These are phyloP conservation scores for Abortiporus biennis DNA, from an alignment of 1,284 basidiomycete species.

Conservation along the genomic window DNA sequence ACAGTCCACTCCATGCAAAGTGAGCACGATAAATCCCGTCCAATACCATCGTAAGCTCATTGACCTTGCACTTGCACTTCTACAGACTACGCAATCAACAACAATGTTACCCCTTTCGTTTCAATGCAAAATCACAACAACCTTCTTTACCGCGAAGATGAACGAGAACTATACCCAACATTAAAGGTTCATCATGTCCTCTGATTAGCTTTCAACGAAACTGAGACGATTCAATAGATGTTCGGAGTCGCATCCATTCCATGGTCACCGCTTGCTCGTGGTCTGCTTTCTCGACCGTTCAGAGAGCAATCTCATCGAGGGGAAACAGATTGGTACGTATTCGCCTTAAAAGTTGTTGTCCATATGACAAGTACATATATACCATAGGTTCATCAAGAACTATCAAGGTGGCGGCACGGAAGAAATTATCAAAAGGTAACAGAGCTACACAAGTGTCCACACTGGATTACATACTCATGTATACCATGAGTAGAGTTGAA, in stretches of 20 bases:
- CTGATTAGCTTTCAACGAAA: neutral
- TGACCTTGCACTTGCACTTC: neutral
- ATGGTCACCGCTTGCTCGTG: constrained; percentile 32
- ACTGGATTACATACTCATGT: too few species aligned
- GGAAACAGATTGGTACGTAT: constrained; percentile 10
- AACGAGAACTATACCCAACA: constrained; percentile 63
- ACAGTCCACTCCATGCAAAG: constrained; percentile 32
- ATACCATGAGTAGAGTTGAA: constrained; percentile 21
- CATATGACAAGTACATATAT: too few species aligned
- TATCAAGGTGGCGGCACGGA: constrained; percentile 22
- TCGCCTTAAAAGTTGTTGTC: too few species aligned
- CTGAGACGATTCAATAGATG: constrained; percentile 9
- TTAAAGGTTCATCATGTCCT: constrained; percentile 31
- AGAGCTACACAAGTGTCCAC: too few species aligned
- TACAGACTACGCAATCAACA: constrained; percentile 22
- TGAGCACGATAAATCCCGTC: constrained; percentile 13
- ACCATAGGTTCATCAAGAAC: constrained; percentile 18
- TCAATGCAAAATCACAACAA: constrained; percentile 67
- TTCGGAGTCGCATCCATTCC: constrained; percentile 32
- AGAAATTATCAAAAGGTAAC: constrained; percentile 29
- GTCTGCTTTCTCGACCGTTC: constrained; percentile 26
- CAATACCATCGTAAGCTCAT: neutral
- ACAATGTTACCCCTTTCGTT: constrained; percentile 61
- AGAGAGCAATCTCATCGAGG: constrained; percentile 15
- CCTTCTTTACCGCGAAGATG: constrained; percentile 59